A percentile compares a stretch with the other conserved stretches of the same genome.
Evolutionary conservation across 1,284 basidiomycete genomes (phyloP).

Genomic region (Rhodotorula sp.): DNA sequence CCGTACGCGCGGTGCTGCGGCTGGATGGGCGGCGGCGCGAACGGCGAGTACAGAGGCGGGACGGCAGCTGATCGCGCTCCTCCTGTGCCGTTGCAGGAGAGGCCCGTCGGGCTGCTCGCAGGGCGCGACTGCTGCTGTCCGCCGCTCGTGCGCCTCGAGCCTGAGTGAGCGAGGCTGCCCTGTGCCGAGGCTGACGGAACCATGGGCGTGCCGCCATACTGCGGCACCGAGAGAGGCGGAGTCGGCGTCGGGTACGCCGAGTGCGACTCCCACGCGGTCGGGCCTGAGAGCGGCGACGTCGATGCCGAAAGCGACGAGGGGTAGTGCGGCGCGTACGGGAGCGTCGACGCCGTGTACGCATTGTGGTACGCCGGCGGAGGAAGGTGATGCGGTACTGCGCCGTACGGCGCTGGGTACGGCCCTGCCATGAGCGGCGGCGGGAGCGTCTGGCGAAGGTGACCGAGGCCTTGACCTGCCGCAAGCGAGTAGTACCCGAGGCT

Average conservation of each 20-base stretch:
- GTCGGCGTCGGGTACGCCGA: neutral
- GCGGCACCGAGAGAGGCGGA: neutral
- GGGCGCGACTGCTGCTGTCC: too few relatives aligned
- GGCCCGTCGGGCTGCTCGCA: too few relatives aligned
- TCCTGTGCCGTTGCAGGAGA: too few relatives aligned
- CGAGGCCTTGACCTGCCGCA: slow-evolving; percentile 29
- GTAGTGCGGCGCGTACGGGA: neutral
- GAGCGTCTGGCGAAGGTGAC: slow-evolving; percentile 16
- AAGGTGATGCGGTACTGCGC: neutral
- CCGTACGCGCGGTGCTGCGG: neutral
- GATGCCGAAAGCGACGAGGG: slow-evolving; percentile 1
- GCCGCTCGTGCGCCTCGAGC: too few relatives aligned
- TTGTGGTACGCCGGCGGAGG: neutral
- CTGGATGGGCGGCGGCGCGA: neutral
- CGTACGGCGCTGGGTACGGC: slow-evolving; percentile 1
- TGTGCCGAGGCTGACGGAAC: neutral
- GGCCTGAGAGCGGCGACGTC: neutral
- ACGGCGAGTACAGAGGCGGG: neutral
- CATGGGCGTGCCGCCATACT: neutral
- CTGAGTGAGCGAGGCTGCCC: too few relatives aligned
- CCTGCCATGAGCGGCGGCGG: neutral
- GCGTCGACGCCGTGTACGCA: neutral
- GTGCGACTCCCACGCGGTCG: neutral
- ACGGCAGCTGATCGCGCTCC: too few relatives aligned
- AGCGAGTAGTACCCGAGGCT: slow-evolving; percentile 36